phyloP scores from a whole-genome alignment of 2,329 filamentous ascomycete species.

The Hymenoscyphus fraxineus region DNA sequence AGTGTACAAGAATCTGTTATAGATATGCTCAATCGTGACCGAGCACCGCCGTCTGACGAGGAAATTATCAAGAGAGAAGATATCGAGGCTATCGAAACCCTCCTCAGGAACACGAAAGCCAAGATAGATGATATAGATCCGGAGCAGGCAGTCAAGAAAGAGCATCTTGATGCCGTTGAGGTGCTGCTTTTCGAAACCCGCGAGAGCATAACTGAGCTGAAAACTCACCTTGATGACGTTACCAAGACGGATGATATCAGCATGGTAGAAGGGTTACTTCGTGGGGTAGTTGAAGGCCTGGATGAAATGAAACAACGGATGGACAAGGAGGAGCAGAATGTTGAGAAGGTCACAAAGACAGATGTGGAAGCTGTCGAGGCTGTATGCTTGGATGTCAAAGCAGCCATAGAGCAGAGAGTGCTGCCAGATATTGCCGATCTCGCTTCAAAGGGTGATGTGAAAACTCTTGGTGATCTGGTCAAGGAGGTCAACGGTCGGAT shows the following conservation, averaged over 20 bases:
- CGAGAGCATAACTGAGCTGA: conserved; percentile 64
- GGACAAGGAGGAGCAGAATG: conserved; percentile 41
- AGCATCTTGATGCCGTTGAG: conserved; percentile 51
- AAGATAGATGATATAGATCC: conserved; percentile 80
- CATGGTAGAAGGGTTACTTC: conserved; percentile 71
- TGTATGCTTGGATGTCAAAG: conserved; percentile 81
- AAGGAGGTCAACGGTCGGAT: conserved; percentile 68
- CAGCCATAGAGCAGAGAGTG: conserved; percentile 68
- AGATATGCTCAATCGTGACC: conserved; percentile 44
- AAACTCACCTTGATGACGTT: conserved; percentile 63
- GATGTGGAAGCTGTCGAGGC: conserved; percentile 79
- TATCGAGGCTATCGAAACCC: conserved; percentile 83
- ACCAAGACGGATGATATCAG: conserved; percentile 77
- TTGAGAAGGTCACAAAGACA: conserved; percentile 69
- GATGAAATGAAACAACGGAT: conserved; percentile 62
- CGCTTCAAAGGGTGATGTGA: conserved; percentile 72
- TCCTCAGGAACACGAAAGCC: conserved; percentile 84
- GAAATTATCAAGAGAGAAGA: conserved; percentile 73
- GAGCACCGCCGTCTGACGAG: conserved; percentile 19
- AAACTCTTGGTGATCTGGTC: conserved; percentile 65
- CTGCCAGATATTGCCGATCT: conserved; percentile 67
- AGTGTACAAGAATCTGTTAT: conserved; percentile 58
- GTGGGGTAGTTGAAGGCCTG: conserved; percentile 69
- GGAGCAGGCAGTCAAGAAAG: conserved; percentile 65
- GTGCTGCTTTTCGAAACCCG: conserved; percentile 70